Percentiles rank a stretch among this genome's conserved stretches.
Evolutionary conservation across 306 rosid species (phyloP).

Genomic region (Cucurbita argyrosperma): DNA sequence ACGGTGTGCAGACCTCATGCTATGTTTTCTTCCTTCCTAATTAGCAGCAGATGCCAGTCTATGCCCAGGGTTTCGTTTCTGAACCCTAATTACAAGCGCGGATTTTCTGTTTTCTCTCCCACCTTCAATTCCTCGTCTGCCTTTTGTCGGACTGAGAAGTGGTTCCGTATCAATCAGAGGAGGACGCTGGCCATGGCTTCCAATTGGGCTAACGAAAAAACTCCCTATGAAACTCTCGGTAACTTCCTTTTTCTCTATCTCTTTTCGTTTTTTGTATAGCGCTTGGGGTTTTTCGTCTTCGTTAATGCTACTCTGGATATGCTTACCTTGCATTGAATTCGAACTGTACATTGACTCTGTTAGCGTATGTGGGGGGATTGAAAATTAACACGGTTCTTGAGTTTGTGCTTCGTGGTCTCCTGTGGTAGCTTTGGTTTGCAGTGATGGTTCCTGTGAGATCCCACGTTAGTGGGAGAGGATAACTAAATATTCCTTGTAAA

Average conservation of each 20-base stretch:
- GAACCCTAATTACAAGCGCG: constrained; percentile 34
- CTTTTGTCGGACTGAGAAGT: constrained; percentile 16
- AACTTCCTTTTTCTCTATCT: neutral
- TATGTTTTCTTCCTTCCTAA: constrained; percentile 37
- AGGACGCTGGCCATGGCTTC: constrained; percentile 51
- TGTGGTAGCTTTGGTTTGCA: no score
- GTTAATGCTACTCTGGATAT: neutral
- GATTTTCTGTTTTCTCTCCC: constrained; percentile 20
- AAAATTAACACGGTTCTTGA: no score
- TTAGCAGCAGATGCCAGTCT: constrained; percentile 50
- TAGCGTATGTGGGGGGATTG: no score
- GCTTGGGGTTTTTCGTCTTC: neutral
- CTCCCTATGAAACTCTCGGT: constrained; percentile 95
- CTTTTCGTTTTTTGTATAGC: neutral
- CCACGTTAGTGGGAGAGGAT: no score
- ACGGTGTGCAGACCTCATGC: constrained; percentile 45
- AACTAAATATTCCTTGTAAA: no score
- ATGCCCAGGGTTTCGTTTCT: constrained; percentile 36
- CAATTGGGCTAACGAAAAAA: constrained; percentile 54
- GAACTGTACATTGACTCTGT: no score
- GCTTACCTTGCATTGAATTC: no score
- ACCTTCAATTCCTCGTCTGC: constrained; percentile 19
- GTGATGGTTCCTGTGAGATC: no score
- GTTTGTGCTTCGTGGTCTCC: no score
- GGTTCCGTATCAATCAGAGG: constrained; percentile 52